Base-by-base conservation (phyloP, 345 rosid genomes). In the Fremontodendron californicum region DNA sequence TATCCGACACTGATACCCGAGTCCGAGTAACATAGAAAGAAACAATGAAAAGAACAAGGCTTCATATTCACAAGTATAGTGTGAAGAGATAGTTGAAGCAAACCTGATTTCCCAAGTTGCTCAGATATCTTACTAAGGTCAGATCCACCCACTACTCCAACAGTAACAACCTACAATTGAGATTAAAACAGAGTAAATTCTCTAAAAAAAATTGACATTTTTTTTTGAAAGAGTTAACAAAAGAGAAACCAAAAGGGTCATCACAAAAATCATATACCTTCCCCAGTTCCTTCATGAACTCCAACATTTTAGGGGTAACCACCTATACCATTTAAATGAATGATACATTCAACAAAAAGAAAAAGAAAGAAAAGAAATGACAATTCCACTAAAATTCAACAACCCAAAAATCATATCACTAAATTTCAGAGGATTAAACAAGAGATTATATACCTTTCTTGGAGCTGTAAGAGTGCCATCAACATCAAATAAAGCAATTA, bases 401-500 rank as follows among this genome's bases (percentile, higher is more conserved):
- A 42, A 49, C 49, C 60, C 25, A 3, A 42, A 37, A 70, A 9
- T 11, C 3, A 16, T 23, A 51, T 51, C 25, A 31, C 16, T 13
- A 13, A 68, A 49, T 13, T 52, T 4, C 25, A 60, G 19, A 49
- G 25, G 1, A 3, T 19, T 39, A 23, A 29, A 39, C 2, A 64
- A 31, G 11, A 51, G 31, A 66, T 25, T 73, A 0, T 27, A 69
- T 52, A 87, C 94, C 92, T 93, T 92, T 86, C 99, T 90, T 29
- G 98, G 97, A 79, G 99, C 98, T 10, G 99, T 92, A 64, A 96
- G 97, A 80, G 99, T 96, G 31, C 98, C 99, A 81, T 96, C 99
- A 58, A 96, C 98, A 84, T 96, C 99, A 75, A 96, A 96, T 74
- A 96, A 79, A 76, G 98, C 98, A 71, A 96, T 91, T 71, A 92